A percentile compares a stretch with the other conserved stretches of the same genome.
Conservation (phyloP, 139 green algal genomes). For the Chlorella sp. region DNA sequence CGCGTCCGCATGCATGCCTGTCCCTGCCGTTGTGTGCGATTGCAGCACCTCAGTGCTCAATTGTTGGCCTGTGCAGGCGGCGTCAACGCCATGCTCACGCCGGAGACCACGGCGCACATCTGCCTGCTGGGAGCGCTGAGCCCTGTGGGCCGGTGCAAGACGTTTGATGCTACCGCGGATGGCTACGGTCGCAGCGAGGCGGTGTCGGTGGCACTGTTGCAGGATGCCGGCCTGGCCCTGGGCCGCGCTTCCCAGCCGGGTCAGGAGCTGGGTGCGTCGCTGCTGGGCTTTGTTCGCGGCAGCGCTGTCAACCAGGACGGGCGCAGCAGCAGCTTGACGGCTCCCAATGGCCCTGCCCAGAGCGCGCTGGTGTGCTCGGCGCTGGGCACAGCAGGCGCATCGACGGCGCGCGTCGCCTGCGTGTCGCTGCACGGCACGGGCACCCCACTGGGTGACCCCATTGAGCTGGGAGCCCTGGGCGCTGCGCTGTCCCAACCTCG, state of each 20-base stretch:
- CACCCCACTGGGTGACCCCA: conserved; percentile 49
- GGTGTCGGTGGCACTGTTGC: conserved; percentile 3
- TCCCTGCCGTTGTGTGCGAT: too few species aligned
- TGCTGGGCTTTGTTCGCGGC: conserved; percentile 48
- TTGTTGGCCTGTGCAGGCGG: too few species aligned
- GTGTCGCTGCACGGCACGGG: conserved; percentile 52
- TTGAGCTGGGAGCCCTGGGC: conserved; percentile 40
- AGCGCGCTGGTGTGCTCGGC: conserved; percentile 54
- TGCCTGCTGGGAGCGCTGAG: conserved; percentile 23
- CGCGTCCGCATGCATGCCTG: too few species aligned
- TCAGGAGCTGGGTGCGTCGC: neutral
- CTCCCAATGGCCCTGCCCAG: conserved; percentile 78
- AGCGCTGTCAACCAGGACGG: conserved; percentile 89
- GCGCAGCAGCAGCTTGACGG: conserved; percentile 80
- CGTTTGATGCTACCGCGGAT: conserved; percentile 59
- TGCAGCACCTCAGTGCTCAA: too few species aligned
- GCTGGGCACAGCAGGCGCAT: conserved; percentile 15
- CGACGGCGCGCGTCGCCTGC: neutral
- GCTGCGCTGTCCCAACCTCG: neutral
- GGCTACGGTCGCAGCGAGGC: conserved; percentile 67
- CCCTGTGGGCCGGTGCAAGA: conserved; percentile 59
- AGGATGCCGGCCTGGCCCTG: neutral
- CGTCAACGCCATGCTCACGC: conserved; percentile 47
- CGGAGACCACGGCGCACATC: conserved; percentile 34
- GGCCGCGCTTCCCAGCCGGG: neutral